Evolutionary conservation across 208 protist genomes (phyloP).

Genomic region (Novymonas esmeraldas): DNA sequence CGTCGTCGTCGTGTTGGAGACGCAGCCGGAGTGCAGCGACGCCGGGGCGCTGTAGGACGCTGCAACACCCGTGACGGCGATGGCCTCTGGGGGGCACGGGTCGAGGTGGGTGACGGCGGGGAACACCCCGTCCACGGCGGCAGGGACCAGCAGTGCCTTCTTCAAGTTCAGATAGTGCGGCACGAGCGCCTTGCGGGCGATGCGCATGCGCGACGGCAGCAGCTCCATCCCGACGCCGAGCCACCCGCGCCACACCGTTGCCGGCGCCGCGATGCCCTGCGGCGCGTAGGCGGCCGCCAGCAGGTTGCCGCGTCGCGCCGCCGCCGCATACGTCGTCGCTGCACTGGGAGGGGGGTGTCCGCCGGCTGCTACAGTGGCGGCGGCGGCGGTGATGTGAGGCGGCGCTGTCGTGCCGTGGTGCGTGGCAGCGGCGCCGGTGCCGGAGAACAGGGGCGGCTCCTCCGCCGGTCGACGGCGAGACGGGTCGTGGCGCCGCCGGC

Average conservation of each 20-base stretch:
- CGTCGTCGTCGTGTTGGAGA: not conserved
- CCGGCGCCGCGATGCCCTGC: conserved; percentile 5
- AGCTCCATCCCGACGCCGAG: conserved; percentile 67
- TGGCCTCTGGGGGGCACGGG: conserved; percentile 17
- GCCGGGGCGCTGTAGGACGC: conserved; percentile 12
- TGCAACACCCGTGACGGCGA: conserved; percentile 9
- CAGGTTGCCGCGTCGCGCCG: conserved; percentile 10
- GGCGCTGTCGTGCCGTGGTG: not conserved
- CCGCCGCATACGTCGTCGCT: conserved; percentile 6
- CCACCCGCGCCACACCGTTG: conserved; percentile 36
- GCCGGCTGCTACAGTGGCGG: too few species aligned
- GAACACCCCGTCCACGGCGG: not conserved
- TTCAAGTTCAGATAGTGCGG: conserved; percentile 46
- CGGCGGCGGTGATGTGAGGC: not conserved
- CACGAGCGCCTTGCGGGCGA: conserved; percentile 52
- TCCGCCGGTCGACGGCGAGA: not conserved
- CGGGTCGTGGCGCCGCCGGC: conserved; percentile 9
- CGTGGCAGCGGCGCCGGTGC: not conserved
- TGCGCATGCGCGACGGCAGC: conserved; percentile 60
- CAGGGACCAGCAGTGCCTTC: conserved; percentile 11
- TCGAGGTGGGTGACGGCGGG: conserved; percentile 13
- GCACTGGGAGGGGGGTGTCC: too few species aligned
- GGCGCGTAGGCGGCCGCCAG: conserved; percentile 15
- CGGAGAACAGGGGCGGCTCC: not conserved
- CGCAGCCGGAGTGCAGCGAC: conserved; percentile 1